Percentiles rank a stretch among this genome's conserved stretches.
Evolutionary conservation across 148 eudicot genomes (phyloP).

Genomic region (Cornus suecica): DNA sequence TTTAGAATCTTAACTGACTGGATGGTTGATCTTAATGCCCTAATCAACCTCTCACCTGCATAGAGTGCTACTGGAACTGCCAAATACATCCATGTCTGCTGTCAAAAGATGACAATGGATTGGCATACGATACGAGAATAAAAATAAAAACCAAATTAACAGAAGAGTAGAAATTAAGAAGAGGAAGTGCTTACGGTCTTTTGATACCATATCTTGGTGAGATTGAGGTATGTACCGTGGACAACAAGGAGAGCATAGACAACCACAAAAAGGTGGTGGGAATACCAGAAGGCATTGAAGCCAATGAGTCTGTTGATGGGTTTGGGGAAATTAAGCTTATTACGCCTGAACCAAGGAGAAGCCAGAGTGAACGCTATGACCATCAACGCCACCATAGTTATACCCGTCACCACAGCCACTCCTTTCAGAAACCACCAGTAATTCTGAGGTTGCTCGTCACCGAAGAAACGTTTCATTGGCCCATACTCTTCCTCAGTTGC

Average conservation of each 20-base stretch:
- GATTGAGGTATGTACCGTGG: constrained; percentile 55
- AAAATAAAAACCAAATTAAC: not conserved
- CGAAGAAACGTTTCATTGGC: constrained; percentile 24
- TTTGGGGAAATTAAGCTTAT: constrained; percentile 45
- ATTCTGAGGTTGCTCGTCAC: constrained; percentile 29
- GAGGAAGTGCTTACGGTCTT: constrained; percentile 8
- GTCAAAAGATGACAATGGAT: not conserved
- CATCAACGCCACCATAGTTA: constrained; percentile 55
- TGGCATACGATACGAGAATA: not conserved
- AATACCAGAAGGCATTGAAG: constrained; percentile 75
- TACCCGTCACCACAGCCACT: constrained; percentile 60
- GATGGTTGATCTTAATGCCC: not conserved
- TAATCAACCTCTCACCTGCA: not conserved
- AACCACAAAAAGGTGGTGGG: constrained; percentile 61
- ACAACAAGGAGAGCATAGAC: constrained; percentile 53
- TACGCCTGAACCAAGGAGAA: constrained; percentile 52
- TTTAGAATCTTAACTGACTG: not conserved
- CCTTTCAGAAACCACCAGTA: constrained; percentile 45
- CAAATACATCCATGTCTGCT: not conserved
- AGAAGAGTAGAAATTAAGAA: too few species aligned
- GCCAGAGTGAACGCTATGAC: constrained; percentile 59
- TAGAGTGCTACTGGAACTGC: not conserved
- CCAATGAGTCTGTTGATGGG: constrained; percentile 62
- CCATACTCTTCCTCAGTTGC: constrained; percentile 30
- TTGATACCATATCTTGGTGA: constrained; percentile 50